Percentiles rank a stretch among this genome's conserved stretches.
These are phyloP conservation scores for Croton setiger DNA, from an alignment of 441 rosid species.

Conservation along the genomic window DNA sequence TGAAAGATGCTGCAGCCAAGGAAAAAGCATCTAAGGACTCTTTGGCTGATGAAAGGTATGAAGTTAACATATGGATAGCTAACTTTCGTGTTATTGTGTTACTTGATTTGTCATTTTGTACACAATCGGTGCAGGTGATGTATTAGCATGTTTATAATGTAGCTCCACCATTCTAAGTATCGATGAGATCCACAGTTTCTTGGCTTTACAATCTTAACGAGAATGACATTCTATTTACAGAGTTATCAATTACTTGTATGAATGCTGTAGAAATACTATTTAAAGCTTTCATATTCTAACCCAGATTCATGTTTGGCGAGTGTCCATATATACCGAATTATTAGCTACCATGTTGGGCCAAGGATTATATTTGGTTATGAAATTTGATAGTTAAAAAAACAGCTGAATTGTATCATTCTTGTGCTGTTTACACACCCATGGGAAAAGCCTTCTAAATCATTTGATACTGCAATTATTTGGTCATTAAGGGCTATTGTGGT, in stretches of 20 bases:
- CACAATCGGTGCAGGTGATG: not conserved
- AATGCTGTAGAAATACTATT: not conserved
- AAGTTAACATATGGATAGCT: not conserved
- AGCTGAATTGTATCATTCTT: not conserved
- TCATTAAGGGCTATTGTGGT: not conserved
- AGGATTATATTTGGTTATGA: not conserved
- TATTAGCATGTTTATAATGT: not conserved
- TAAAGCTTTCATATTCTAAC: not conserved
- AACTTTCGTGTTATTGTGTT: not conserved
- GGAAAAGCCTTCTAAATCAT: not conserved
- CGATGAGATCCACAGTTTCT: too few relatives aligned
- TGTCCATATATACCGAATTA: not conserved
- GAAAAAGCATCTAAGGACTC: conserved; percentile 29
- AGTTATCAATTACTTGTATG: not conserved
- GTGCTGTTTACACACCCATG: not conserved
- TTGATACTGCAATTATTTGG: not conserved
- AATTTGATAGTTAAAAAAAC: not conserved
- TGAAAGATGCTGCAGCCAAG: conserved; percentile 20
- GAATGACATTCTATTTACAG: not conserved
- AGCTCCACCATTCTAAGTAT: not conserved
- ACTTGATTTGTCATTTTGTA: not conserved
- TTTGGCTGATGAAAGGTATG: conserved; percentile 51
- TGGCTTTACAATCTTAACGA: too few relatives aligned
- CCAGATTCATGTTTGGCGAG: not conserved
- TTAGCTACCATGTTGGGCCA: not conserved